A percentile compares a stretch with the other conserved stretches of the same genome.
Conservation (phyloP, 192 early-diverging fungal genomes). For the Dispira parvispora region DNA sequence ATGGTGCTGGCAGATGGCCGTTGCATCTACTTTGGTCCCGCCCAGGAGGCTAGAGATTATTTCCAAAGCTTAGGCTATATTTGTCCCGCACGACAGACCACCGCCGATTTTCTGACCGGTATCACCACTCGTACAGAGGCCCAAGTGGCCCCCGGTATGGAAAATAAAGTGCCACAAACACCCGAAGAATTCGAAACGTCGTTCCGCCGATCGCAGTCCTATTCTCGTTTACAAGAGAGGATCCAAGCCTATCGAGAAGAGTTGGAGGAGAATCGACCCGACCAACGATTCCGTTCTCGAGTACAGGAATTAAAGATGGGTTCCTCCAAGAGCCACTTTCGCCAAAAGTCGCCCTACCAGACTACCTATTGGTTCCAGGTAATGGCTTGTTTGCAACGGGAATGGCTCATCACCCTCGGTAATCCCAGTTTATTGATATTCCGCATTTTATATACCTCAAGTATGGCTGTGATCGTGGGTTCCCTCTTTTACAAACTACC, state of each 20-base stretch:
- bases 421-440: slow-evolving; percentile 34
- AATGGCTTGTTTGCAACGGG: slow-evolving; percentile 36
- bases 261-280: slow-evolving; percentile 20
- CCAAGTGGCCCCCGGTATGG: slow-evolving; percentile 32
- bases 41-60: slow-evolving; percentile 25
- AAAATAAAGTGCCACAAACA: slow-evolving; percentile 30
- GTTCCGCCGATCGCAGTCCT: slow-evolving; percentile 29
- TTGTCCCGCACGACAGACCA: slow-evolving; percentile 34
- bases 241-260: slow-evolving; percentile 26
- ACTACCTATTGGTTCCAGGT: slow-evolving; percentile 48
- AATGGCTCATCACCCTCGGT: slow-evolving; percentile 40
- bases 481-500: slow-evolving; percentile 51
- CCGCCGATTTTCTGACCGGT: slow-evolving; percentile 47
- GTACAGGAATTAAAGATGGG: slow-evolving; percentile 37
- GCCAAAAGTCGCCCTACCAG: slow-evolving; percentile 36
- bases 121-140: slow-evolving; percentile 41
- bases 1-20: slow-evolving; percentile 28
- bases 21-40: slow-evolving; percentile 38
- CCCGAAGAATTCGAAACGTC: slow-evolving; percentile 43
- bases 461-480: slow-evolving; percentile 56
- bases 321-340: slow-evolving; percentile 26
- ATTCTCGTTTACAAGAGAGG: slow-evolving; percentile 19
- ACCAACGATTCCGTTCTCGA: slow-evolving; percentile 24
- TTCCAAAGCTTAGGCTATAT: slow-evolving; percentile 31
- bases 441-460: slow-evolving; percentile 32